phyloP scores from a whole-genome alignment of 768 basidiomycete species.

The Suillus weaverae region DNA sequence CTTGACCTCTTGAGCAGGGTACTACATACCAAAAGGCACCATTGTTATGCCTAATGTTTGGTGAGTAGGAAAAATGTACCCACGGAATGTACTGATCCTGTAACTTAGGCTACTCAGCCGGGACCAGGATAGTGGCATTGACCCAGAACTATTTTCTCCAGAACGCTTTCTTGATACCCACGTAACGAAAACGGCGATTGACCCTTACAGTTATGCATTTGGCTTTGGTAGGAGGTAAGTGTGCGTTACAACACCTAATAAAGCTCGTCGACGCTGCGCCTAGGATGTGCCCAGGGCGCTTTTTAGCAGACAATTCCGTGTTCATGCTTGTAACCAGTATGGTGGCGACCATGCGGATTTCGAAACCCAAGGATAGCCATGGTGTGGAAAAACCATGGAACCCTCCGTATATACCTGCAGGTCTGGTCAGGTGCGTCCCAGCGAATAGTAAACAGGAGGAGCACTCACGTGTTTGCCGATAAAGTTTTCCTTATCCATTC shows the following conservation, averaged over 20 bases:
- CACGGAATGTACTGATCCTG: neutral
- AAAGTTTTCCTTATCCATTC: slow-evolving; percentile 14
- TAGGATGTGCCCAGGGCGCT: slow-evolving; percentile 7
- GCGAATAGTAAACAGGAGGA: neutral
- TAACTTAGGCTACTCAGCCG: neutral
- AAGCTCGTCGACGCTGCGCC: neutral
- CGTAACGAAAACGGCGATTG: slow-evolving; percentile 5
- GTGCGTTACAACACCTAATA: neutral
- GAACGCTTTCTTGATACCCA: slow-evolving; percentile 7
- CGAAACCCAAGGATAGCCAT: slow-evolving; percentile 1
- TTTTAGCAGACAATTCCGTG: slow-evolving; percentile 6
- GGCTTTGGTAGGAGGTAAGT: slow-evolving; percentile 8
- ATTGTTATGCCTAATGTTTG: slow-evolving; percentile 4
- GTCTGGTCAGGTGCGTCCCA: neutral
- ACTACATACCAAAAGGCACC: slow-evolving; percentile 7
- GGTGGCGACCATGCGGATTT: neutral
- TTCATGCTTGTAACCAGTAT: slow-evolving; percentile 5
- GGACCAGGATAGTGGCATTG: slow-evolving; percentile 8
- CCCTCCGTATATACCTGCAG: slow-evolving; percentile 1
- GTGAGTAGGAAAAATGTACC: neutral
- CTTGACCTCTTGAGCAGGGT: slow-evolving; percentile 1
- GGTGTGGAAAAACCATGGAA: neutral
- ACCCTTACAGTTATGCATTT: slow-evolving; percentile 9
- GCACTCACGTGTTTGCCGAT: neutral
- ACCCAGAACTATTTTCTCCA: slow-evolving; percentile 4